phyloP scores from a whole-genome alignment of 2,329 filamentous ascomycete genomes.

The Apiospora hydei region DNA sequence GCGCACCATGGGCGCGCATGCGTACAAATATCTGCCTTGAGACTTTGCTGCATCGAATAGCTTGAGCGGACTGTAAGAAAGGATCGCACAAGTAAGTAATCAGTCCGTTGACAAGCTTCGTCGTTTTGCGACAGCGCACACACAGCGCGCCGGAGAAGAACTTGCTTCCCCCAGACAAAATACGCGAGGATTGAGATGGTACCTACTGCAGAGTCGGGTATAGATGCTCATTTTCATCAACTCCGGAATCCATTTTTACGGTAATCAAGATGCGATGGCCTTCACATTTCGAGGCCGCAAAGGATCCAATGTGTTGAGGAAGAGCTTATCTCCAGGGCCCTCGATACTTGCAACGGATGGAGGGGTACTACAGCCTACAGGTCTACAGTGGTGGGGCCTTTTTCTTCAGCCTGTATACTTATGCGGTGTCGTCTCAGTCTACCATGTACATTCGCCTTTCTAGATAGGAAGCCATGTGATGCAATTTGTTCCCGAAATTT shows the following conservation, averaged over 20 bases:
- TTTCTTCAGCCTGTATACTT: background rate
- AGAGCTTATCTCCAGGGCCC: background rate
- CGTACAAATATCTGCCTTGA: conserved; percentile 61
- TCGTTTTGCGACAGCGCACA: too few species aligned
- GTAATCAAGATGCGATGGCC: background rate
- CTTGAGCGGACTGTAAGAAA: conserved; percentile 57
- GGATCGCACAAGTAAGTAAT: background rate
- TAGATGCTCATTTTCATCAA: conserved; percentile 21
- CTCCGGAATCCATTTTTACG: conserved; percentile 15
- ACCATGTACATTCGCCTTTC: background rate
- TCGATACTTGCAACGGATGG: background rate
- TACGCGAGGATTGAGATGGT: background rate
- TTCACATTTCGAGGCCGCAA: background rate
- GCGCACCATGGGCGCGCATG: conserved; percentile 73
- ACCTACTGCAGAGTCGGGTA: conserved; percentile 26
- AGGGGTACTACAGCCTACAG: background rate
- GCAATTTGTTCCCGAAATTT: background rate
- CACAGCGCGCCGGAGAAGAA: background rate
- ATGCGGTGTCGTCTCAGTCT: too few species aligned
- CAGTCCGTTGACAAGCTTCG: background rate
- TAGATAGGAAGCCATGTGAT: background rate
- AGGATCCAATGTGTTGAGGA: too few species aligned
- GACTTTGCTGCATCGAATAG: conserved; percentile 63
- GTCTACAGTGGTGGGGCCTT: background rate
- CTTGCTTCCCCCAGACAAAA: background rate